Evolutionary conservation across 352 stramenopile genomes (phyloP).

Genomic region (Phytophthora quininea): DNA sequence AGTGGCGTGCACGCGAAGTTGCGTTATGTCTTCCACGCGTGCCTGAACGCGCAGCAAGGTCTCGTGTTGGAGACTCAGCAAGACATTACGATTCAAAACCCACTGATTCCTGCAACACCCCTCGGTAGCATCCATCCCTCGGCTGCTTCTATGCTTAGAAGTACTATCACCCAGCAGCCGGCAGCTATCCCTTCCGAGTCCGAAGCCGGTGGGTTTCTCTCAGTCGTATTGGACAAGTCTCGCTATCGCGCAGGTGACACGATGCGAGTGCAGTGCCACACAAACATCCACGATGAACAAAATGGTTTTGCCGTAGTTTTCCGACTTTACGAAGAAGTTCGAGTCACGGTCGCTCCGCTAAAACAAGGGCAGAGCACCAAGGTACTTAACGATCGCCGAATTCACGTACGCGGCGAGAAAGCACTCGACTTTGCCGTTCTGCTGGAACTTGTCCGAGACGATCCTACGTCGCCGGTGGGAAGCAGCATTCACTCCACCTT

Average conservation of each 20-base stretch:
- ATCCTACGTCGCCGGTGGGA: neutral
- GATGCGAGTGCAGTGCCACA: conserved; percentile 7
- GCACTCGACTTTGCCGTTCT: conserved; percentile 7
- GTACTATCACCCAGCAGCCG: too few relatives aligned
- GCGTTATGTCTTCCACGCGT: conserved; percentile 14
- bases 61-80: conserved; percentile 10
- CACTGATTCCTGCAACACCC: neutral
- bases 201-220: neutral
- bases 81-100: conserved; percentile 14
- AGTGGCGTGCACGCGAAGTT: conserved; percentile 17
- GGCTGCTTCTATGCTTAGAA: too few relatives aligned
- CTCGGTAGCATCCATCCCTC: too few relatives aligned
- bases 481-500: conserved; percentile 16
- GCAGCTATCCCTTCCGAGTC: neutral
- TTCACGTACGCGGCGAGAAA: conserved; percentile 2
- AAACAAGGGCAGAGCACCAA: conserved; percentile 5
- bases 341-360: conserved; percentile 7
- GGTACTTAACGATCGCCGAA: conserved; percentile 5
- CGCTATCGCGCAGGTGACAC: conserved; percentile 4
- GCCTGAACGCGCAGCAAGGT: conserved; percentile 12
- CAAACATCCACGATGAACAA: neutral
- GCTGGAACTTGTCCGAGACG: neutral
- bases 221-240: conserved; percentile 7
- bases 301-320: conserved; percentile 6
- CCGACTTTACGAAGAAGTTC: conserved; percentile 15